A percentile compares a stretch with the other conserved stretches of the same genome.
phyloP scores from a whole-genome alignment of 2,329 filamentous ascomycete species.

The Penicillium corylophilum region DNA sequence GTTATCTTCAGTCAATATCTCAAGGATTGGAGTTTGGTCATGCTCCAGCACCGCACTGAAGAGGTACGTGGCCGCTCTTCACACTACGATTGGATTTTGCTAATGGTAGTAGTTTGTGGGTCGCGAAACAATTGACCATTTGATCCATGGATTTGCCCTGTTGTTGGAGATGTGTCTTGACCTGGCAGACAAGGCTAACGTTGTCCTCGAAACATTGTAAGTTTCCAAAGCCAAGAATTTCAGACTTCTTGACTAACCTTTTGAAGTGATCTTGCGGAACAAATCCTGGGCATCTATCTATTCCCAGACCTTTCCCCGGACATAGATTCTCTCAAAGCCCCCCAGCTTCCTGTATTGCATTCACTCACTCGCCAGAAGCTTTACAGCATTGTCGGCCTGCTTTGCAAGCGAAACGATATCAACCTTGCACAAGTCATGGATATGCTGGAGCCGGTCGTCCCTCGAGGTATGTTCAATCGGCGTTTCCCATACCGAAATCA shows the following conservation, averaged over 20 bases:
- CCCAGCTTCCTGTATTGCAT: conserved; percentile 53
- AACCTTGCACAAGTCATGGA: conserved; percentile 56
- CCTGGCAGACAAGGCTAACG: conserved; percentile 34
- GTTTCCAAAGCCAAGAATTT: not conserved
- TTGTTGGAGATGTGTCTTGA: conserved; percentile 46
- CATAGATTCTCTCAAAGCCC: conserved; percentile 28
- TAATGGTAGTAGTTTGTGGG: conserved; percentile 45
- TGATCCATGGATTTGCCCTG: conserved; percentile 45
- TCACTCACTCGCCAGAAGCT: conserved; percentile 58
- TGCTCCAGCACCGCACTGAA: conserved; percentile 44
- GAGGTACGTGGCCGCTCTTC: conserved; percentile 33
- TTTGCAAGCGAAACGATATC: conserved; percentile 51
- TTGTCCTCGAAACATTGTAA: conserved; percentile 37
- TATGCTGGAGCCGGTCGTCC: conserved; percentile 52
- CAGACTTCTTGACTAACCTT: not conserved
- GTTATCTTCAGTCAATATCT: conserved; percentile 43
- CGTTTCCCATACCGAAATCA: conserved; percentile 12
- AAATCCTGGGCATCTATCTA: conserved; percentile 63
- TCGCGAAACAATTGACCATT: conserved; percentile 44
- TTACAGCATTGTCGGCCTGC: conserved; percentile 58
- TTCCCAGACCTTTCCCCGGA: conserved; percentile 57
- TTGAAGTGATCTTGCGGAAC: conserved; percentile 46
- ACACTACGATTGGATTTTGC: not conserved
- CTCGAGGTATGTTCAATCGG: conserved; percentile 46
- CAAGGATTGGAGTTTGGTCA: conserved; percentile 43